A percentile compares a stretch with the other conserved stretches of the same genome.
Evolutionary conservation across 2,329 filamentous ascomycete species (phyloP).

Genomic region (Fusarium chuoi): DNA sequence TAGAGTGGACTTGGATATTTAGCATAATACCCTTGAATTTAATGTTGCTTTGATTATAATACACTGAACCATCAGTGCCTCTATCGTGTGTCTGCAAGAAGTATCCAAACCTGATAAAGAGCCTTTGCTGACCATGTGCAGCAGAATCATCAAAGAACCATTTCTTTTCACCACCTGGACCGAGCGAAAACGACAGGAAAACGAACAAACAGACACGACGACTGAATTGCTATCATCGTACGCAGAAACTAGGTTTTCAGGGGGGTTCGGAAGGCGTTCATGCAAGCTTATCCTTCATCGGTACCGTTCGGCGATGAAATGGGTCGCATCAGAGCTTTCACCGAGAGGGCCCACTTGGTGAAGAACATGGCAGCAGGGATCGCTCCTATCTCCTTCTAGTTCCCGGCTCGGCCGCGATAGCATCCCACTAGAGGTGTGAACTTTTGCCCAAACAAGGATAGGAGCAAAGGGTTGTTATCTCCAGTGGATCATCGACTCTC

Average conservation of each 20-base stretch:
- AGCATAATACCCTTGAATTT: conserved; percentile 41
- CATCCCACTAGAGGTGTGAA: neutral
- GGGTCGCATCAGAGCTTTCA: conserved; percentile 32
- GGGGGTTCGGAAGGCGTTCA: conserved; percentile 35
- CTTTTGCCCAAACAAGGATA: neutral
- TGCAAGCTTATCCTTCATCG: conserved; percentile 29
- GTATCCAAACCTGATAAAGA: neutral
- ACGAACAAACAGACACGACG: neutral
- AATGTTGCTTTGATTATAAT: conserved; percentile 2
- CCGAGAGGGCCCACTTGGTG: conserved; percentile 33
- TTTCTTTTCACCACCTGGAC: conserved; percentile 7
- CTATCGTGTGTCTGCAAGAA: conserved; percentile 16
- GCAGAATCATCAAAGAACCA: conserved; percentile 7
- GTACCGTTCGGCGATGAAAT: conserved; percentile 40
- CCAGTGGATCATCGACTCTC: neutral
- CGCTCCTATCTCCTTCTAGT: conserved; percentile 4
- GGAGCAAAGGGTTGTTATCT: neutral
- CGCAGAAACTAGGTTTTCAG: conserved; percentile 18
- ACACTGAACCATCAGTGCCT: conserved; percentile 2
- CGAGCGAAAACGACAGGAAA: neutral
- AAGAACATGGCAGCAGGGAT: conserved; percentile 28
- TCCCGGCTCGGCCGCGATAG: conserved; percentile 6
- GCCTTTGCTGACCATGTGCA: conserved; percentile 11
- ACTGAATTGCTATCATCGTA: neutral
- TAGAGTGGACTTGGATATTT: conserved; percentile 32